These are phyloP conservation scores for Tephrocybe sp. DNA, from an alignment of 768 basidiomycete genomes.

Conservation along the genomic window DNA sequence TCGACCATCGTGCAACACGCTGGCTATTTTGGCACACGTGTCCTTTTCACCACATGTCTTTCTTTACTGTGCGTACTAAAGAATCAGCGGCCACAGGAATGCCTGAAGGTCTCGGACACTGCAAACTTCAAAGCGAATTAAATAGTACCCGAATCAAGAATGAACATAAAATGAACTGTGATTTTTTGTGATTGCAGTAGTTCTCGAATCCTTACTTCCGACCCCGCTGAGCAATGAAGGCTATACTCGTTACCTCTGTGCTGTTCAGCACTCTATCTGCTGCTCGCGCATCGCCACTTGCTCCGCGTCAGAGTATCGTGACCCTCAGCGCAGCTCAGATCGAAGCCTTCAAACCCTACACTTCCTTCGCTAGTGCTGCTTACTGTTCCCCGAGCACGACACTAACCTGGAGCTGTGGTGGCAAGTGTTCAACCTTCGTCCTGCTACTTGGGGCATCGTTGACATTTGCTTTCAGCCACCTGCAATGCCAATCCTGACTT, in stretches of 20 bases:
- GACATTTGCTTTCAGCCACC: conserved; percentile 24
- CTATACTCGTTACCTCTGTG: background rate
- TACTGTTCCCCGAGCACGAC: conserved; percentile 46
- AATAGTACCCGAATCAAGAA: too few relatives aligned
- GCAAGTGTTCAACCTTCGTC: conserved; percentile 24
- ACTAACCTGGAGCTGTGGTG: conserved; percentile 49
- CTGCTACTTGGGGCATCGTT: background rate
- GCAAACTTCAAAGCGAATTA: too few relatives aligned
- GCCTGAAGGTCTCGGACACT: too few relatives aligned
- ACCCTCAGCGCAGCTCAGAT: conserved; percentile 40
- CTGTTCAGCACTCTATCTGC: conserved; percentile 5
- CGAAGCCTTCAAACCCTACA: conserved; percentile 42
- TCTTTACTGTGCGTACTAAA: too few relatives aligned
- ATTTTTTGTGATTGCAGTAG: too few relatives aligned
- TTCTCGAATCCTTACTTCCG: too few relatives aligned
- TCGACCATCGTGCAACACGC: too few relatives aligned
- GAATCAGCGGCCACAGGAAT: too few relatives aligned
- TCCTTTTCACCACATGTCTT: too few relatives aligned
- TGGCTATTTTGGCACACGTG: too few relatives aligned
- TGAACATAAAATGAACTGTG: too few relatives aligned
- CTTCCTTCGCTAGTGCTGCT: conserved; percentile 47
- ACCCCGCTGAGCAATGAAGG: too few relatives aligned
- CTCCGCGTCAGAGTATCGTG: conserved; percentile 32
- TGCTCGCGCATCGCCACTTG: conserved; percentile 15
- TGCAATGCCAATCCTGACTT: conserved; percentile 41